Percentiles rank a stretch among this genome's conserved stretches.
Conservation (phyloP, 2,329 filamentous ascomycete genomes). For the Hypoxylon sp. region DNA sequence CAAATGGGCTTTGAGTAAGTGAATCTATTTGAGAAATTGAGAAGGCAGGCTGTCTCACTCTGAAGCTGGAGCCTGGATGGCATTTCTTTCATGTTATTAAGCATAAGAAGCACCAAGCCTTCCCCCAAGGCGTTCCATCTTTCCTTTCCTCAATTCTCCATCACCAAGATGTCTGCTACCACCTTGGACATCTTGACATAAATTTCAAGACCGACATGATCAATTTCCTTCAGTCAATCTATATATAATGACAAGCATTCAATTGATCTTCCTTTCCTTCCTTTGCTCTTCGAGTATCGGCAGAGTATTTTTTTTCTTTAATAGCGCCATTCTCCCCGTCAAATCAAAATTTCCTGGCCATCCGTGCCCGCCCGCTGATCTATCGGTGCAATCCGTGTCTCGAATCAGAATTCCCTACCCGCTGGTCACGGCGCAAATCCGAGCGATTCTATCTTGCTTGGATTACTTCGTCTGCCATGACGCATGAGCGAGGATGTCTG, state of each 20-base stretch:
- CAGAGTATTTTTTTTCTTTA: neutral
- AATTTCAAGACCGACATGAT: neutral
- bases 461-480: too few species aligned
- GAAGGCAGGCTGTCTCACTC: neutral
- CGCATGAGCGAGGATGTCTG: too few species aligned
- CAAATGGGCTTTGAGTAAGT: neutral
- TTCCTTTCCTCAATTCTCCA: neutral
- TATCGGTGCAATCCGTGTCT: too few species aligned
- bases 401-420: too few species aligned
- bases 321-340: too few species aligned
- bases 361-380: too few species aligned
- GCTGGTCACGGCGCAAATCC: too few species aligned
- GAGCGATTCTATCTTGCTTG: too few species aligned
- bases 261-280: neutral
- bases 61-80: slow-evolving; percentile 1
- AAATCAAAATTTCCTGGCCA: too few species aligned
- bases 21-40: neutral
- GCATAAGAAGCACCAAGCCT: neutral
- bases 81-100: slow-evolving; percentile 4
- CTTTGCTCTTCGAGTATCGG: too few species aligned
- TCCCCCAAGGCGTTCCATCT: neutral
- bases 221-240: neutral
- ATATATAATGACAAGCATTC: neutral
- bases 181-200: neutral
- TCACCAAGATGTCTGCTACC: neutral